Conservation (phyloP, 169 alveolate genomes). For the Cryptosporidium andersoni region DNA sequence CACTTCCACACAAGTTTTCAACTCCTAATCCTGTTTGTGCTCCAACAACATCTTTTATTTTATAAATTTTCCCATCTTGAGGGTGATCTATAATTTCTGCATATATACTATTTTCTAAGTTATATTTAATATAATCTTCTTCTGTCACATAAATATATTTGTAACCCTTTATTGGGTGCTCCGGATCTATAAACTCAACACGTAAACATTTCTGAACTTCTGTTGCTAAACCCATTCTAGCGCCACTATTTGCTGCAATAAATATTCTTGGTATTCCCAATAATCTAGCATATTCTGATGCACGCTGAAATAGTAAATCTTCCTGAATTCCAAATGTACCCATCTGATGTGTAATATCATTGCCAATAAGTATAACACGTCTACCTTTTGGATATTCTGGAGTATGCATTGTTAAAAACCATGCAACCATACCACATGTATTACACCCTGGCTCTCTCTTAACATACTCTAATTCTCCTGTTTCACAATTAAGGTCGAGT, state of each 20-base stretch:
- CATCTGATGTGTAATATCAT: conserved; percentile 80
- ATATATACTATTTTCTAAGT: conserved; percentile 74
- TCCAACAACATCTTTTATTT: conserved; percentile 74
- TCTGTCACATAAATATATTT: conserved; percentile 80
- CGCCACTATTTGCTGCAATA: conserved; percentile 86
- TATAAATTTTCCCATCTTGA: conserved; percentile 76
- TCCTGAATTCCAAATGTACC: conserved; percentile 83
- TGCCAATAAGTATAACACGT: conserved; percentile 80
- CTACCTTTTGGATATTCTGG: conserved; percentile 85
- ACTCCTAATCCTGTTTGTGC: conserved; percentile 80
- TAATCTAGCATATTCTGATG: conserved; percentile 82
- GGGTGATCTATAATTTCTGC: conserved; percentile 76
- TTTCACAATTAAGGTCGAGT: conserved; percentile 22
- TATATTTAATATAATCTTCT: conserved; percentile 73
- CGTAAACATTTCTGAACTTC: conserved; percentile 76
- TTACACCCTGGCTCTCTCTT: conserved; percentile 75
- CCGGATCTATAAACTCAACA: conserved; percentile 79
- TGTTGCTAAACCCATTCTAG: conserved; percentile 83
- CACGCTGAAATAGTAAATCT: conserved; percentile 78
- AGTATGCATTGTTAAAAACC: conserved; percentile 74
- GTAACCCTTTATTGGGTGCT: conserved; percentile 80
- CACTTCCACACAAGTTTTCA: conserved; percentile 85
- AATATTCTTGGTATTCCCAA: conserved; percentile 82
- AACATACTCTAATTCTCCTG: conserved; percentile 72
- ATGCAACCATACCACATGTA: conserved; percentile 79